Evolutionary conservation across 1,139 yeast genomes (phyloP).

Genomic region (Debaryomyces sp.): DNA sequence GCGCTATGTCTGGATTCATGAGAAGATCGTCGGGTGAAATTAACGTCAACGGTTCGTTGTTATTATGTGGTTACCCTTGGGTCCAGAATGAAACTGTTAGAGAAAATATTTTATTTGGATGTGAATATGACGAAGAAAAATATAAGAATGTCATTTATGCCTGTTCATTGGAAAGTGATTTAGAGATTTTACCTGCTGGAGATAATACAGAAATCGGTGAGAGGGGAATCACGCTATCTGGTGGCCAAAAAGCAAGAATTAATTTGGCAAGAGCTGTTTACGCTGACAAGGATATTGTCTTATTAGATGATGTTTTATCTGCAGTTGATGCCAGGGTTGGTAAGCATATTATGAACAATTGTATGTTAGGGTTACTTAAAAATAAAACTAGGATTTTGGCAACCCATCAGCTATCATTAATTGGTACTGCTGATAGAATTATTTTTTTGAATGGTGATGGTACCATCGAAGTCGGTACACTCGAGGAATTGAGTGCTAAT

Average conservation of each 20-base stretch:
- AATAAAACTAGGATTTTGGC: slow-evolving; percentile 75
- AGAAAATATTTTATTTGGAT: slow-evolving; percentile 77
- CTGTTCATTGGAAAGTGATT: slow-evolving; percentile 71
- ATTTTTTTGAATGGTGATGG: slow-evolving; percentile 51
- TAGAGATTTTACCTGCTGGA: slow-evolving; percentile 75
- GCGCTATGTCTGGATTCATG: slow-evolving; percentile 67
- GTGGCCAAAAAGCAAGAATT: slow-evolving; percentile 91
- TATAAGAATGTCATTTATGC: slow-evolving; percentile 61
- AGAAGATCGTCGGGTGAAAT: slow-evolving; percentile 50
- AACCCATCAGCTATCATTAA: slow-evolving; percentile 55
- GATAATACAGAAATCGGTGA: slow-evolving; percentile 91
- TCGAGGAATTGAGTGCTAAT: slow-evolving; percentile 46
- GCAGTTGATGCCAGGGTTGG: slow-evolving; percentile 96
- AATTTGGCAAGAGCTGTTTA: slow-evolving; percentile 86
- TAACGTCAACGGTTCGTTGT: slow-evolving; percentile 43
- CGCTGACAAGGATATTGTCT: slow-evolving; percentile 60
- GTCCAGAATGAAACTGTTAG: slow-evolving; percentile 79
- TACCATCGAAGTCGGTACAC: slow-evolving; percentile 56
- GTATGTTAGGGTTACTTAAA: slow-evolving; percentile 34
- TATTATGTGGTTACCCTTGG: slow-evolving; percentile 69
- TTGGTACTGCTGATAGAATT: slow-evolving; percentile 48
- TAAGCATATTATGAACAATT: slow-evolving; percentile 67
- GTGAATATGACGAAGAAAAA: slow-evolving; percentile 51
- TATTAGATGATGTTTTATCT: slow-evolving; percentile 84
- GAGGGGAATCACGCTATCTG: slow-evolving; percentile 87